phyloP scores from a whole-genome alignment of 2,329 filamentous ascomycete species.

The Paecilomyces formosus region DNA sequence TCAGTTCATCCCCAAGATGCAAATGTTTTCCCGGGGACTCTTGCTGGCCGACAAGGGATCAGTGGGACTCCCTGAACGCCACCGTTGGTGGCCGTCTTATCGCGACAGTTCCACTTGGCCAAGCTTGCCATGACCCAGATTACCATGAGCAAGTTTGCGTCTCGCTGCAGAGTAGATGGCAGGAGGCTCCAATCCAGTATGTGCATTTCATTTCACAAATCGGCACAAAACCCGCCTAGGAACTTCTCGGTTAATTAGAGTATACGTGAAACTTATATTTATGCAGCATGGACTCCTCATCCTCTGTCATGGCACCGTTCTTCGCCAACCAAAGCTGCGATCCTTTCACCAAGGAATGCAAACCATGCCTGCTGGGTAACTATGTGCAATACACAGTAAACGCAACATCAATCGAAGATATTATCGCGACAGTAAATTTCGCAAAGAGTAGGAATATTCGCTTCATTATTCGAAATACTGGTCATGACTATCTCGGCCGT shows the following conservation, averaged over 20 bases:
- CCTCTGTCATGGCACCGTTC: slow-evolving; percentile 32
- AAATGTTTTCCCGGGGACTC: slow-evolving; percentile 29
- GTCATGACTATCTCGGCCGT: slow-evolving; percentile 25
- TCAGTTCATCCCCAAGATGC: neutral
- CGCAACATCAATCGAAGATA: slow-evolving; percentile 16
- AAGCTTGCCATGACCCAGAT: slow-evolving; percentile 45
- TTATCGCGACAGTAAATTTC: slow-evolving; percentile 27
- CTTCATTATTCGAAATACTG: slow-evolving; percentile 39
- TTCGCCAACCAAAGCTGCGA: slow-evolving; percentile 35
- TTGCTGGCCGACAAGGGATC: slow-evolving; percentile 43
- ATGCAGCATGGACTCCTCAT: slow-evolving; percentile 25
- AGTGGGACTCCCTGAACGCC: slow-evolving; percentile 47
- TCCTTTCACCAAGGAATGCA: slow-evolving; percentile 28
- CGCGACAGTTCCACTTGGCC: slow-evolving; percentile 45
- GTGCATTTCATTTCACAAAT: slow-evolving; percentile 20
- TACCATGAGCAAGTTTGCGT: slow-evolving; percentile 42
- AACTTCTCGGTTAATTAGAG: neutral
- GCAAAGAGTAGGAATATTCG: slow-evolving; percentile 44
- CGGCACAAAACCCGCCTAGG: neutral
- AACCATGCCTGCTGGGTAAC: slow-evolving; percentile 20
- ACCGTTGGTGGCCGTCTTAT: slow-evolving; percentile 47
- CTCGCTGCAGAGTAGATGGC: slow-evolving; percentile 38
- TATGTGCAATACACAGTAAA: slow-evolving; percentile 30
- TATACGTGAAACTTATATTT: neutral
- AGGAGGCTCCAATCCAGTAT: slow-evolving; percentile 39